Evolutionary conservation across 2,329 filamentous ascomycete species (phyloP), one percentile per base, ranked within the genome.

Genomic region (Diaporthe capsici): DNA sequence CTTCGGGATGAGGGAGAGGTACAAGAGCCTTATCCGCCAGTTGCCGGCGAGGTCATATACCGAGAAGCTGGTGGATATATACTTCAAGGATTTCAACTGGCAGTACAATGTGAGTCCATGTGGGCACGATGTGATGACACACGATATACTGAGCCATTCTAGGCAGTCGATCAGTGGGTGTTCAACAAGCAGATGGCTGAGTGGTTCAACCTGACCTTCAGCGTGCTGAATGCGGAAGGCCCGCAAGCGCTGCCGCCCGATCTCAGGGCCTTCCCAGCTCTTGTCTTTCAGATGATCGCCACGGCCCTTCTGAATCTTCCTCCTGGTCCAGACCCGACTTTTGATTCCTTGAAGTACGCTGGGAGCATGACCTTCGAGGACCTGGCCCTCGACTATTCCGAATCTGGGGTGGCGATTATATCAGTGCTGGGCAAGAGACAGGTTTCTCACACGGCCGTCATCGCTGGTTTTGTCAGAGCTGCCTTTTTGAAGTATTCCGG

Each of bases 291-390:
- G 79, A 85, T 91, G 44, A 81, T 91, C 22, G 90, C 90, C 4
- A 86, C 87, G 4, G 86, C 89, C 22, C 82, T 93, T 57, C 83
- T 92, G 70, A 86, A 88, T 44, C 83, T 92, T 34, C 87, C 88
- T 0, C 83, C 86, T 3, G 84, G 85, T 13, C 82, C 86, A 12
- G 86, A 90, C 42, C 82, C 86, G 53, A 86, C 83, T 6, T 90
- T 91, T 61, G 88, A 90, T 39, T 84, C 86, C 2, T 83, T 93
- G 67, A 92, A 92, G 80, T 91, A 92, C 79, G 88, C 89, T 0
- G 87, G 86, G 4, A 88, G 86, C 65, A 91, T 91, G 88, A 88
- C 88, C 3, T 91, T 92, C 76, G 89, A 92, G 80, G 90, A 92
- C 70, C 82, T 93, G 28, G 90, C 90, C 2, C 83, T 84, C 22